Evolutionary conservation across 129 eudicot genomes (phyloP).

Genomic region (Chrysanthemum makinoi): DNA sequence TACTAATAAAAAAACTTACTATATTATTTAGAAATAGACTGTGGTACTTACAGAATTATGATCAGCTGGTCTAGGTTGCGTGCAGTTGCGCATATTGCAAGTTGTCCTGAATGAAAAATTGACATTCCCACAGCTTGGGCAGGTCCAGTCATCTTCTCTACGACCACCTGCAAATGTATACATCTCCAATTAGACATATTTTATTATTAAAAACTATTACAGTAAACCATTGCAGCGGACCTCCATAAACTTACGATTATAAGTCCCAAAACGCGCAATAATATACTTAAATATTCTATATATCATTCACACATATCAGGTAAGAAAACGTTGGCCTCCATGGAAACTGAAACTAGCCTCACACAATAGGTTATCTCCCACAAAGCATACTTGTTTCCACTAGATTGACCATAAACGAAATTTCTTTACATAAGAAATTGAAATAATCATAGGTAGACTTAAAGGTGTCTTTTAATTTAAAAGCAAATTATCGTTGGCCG

Average conservation of each 20-base stretch:
- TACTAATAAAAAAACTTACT: not conserved
- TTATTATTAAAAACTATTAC: not conserved
- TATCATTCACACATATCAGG: not conserved
- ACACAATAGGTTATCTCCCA: too few species aligned
- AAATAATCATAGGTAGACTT: too few species aligned
- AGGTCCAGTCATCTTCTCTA: slow-evolving; percentile 95
- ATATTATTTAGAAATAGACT: not conserved
- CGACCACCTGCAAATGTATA: slow-evolving; percentile 69
- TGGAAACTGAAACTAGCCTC: too few species aligned
- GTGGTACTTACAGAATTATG: slow-evolving; percentile 59
- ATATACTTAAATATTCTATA: not conserved
- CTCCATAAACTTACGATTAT: not conserved
- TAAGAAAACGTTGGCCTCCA: not conserved
- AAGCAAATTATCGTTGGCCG: too few species aligned
- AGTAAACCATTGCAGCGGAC: not conserved
- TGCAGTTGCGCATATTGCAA: slow-evolving; percentile 91
- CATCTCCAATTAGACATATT: not conserved
- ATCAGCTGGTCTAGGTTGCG: slow-evolving; percentile 89
- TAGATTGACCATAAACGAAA: too few species aligned
- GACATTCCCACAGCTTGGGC: slow-evolving; percentile 92
- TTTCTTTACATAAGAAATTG: too few species aligned
- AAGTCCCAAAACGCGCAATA: not conserved
- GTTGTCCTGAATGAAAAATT: slow-evolving; percentile 84
- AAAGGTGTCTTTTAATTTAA: too few species aligned
- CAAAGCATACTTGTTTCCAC: too few species aligned